phyloP scores from a whole-genome alignment of 805 yeast genomes.

The Wickerhamomyces silvicola region DNA sequence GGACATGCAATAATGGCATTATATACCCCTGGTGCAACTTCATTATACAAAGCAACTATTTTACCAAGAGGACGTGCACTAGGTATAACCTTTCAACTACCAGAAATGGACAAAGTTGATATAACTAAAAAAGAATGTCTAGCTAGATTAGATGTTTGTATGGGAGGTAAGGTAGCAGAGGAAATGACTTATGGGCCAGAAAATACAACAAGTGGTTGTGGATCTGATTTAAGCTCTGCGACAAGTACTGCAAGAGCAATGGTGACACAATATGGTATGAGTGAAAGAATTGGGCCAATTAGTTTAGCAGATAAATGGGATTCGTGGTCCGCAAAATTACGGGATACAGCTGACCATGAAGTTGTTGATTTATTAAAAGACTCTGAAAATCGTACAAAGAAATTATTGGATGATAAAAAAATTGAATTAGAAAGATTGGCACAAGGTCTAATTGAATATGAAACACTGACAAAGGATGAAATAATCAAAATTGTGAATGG shows the following conservation, averaged over 20 bases:
- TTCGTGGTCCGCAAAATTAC: constrained; percentile 83
- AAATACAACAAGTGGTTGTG: constrained; percentile 92
- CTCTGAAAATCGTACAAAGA: constrained; percentile 76
- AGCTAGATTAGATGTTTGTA: constrained; percentile 91
- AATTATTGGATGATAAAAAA: constrained; percentile 51
- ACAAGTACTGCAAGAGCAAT: constrained; percentile 91
- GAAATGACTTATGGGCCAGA: constrained; percentile 87
- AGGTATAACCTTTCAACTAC: constrained; percentile 95
- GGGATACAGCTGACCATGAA: constrained; percentile 90
- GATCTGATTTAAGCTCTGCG: constrained; percentile 84
- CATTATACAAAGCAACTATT: constrained; percentile 93
- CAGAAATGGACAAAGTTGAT: constrained; percentile 97
- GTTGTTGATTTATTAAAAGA: constrained; percentile 67
- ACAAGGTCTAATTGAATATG: constrained; percentile 89
- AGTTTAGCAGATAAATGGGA: constrained; percentile 88
- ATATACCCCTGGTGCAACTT: constrained; percentile 90
- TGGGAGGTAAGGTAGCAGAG: constrained; percentile 99
- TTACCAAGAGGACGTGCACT: constrained; percentile 95
- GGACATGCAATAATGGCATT: constrained; percentile 99
- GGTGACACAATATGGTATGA: constrained; percentile 97
- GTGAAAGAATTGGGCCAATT: constrained; percentile 88
- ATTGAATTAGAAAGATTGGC: constrained; percentile 82
- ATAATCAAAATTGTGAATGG: constrained; percentile 84
- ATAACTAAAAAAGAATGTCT: constrained; percentile 83
- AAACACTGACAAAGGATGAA: constrained; percentile 86